Conservation (phyloP, 306 rosid species). For the Senna tora region DNA sequence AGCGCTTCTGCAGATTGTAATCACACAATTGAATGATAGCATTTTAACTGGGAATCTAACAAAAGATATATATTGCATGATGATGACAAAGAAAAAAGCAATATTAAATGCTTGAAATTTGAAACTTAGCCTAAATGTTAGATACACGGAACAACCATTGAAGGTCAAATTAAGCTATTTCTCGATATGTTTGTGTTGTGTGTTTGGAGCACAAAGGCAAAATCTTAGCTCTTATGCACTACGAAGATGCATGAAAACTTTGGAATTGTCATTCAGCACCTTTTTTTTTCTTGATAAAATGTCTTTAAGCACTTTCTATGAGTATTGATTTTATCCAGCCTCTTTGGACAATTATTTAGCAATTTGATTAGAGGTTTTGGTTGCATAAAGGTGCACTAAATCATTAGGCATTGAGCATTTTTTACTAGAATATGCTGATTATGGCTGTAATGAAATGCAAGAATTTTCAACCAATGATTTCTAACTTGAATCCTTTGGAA, state of each 20-base stretch:
- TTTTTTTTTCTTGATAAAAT: background rate
- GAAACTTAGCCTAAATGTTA: background rate
- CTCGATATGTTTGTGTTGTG: background rate
- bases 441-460: background rate
- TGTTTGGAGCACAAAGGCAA: background rate
- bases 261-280: background rate
- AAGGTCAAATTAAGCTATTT: background rate
- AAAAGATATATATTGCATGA: background rate
- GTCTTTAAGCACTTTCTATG: background rate
- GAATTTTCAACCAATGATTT: background rate
- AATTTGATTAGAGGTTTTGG: background rate
- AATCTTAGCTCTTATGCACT: background rate
- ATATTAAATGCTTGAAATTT: background rate
- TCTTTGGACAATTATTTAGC: background rate
- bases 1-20: conserved; percentile 11
- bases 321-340: background rate
- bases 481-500: background rate
- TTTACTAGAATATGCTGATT: background rate
- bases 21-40: background rate
- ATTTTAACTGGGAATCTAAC: background rate
- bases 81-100: background rate
- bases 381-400: background rate
- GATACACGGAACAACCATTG: background rate
- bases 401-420: background rate
- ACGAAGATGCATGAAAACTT: background rate